These are phyloP conservation scores for Alternaria sp. DNA, from an alignment of 2,329 filamentous ascomycete genomes.

Conservation along the genomic window DNA sequence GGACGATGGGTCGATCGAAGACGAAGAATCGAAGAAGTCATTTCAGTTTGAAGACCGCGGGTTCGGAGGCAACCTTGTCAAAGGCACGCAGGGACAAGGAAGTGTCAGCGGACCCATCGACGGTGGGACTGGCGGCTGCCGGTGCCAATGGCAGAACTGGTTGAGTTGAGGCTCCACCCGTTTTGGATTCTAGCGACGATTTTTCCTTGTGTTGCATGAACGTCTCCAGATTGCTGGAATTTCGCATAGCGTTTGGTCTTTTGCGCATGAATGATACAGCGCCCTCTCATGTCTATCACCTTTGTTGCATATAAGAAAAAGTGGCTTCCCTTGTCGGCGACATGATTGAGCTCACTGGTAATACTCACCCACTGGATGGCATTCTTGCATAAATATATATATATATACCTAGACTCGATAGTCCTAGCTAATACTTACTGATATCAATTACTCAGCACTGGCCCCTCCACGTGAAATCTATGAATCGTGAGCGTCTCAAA, in stretches of 20 bases:
- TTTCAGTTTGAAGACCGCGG: conserved; percentile 63
- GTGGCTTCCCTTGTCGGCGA: conserved; percentile 13
- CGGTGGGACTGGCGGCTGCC: conserved; percentile 67
- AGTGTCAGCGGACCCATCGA: conserved; percentile 59
- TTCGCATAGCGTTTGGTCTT: conserved; percentile 28
- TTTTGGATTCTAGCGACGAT: background rate
- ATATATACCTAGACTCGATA: background rate
- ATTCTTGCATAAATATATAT: conserved; percentile 3
- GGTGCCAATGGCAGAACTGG: conserved; percentile 68
- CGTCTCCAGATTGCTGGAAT: conserved; percentile 21
- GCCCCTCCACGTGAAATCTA: background rate
- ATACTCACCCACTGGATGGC: conserved; percentile 13
- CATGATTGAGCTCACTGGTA: conserved; percentile 9
- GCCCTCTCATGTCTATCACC: conserved; percentile 4
- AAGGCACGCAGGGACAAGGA: conserved; percentile 57
- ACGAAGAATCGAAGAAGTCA: conserved; percentile 50
- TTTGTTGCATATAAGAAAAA: background rate
- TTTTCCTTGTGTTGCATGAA: conserved; percentile 17
- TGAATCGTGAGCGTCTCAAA: background rate
- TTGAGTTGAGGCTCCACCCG: conserved; percentile 22
- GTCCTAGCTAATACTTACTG: conserved; percentile 10
- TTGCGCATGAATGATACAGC: conserved; percentile 9
- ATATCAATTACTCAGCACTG: background rate
- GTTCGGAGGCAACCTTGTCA: conserved; percentile 61
- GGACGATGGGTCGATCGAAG: conserved; percentile 54